Evolutionary conservation across 495 filamentous ascomycete species (phyloP), one percentile per base, ranked within the genome.

Genomic region (Arthonia radiata): DNA sequence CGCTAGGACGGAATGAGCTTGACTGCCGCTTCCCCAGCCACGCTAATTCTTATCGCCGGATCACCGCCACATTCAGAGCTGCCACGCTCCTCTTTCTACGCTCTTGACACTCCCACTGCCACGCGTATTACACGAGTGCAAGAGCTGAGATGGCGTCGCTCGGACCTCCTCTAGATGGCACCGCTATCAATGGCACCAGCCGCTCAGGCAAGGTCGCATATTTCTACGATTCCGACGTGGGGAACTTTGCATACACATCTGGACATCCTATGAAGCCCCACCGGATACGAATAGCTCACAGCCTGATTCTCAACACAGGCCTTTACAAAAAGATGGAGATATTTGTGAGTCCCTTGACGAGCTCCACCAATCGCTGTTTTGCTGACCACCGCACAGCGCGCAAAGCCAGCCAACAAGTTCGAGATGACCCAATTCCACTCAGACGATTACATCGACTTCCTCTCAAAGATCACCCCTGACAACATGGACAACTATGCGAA

Each of bases 381-480:
- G 13, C 24, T 26, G 8, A 13, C 7, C 18, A n/a, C 4, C 9
- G 12, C 22, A 32, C 39, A 93, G 82, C 78, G 86, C 38, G 86
- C 86, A 23, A 99, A 99, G 56, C 86, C 86, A 6, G 86, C 86
- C 10, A 83, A 78, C 15, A 80, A 77, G 31, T 72, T 74, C 36
- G 86, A 99, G 44, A 99, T 99, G 86, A 93, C 86, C 30, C 89
- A 94, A 45, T 99, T 94, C 43, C 86, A 99, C 48, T 93, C 86
- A 5, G 86, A 99, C 46, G 86, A 99, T 49, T 99, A 99, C 47
- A 82, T 99, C 40, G 89, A 99, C 30, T 99, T 99, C 48, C 54
- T 99, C 12, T 73, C 78, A 29, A 81, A 80, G 37, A 89, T 99
- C 13, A 94, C 86, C 0, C 89, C 86, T 4, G 86, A 94, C 46